phyloP scores from a whole-genome alignment of 257 asterid genomes.

The Nicotiana knightiana region DNA sequence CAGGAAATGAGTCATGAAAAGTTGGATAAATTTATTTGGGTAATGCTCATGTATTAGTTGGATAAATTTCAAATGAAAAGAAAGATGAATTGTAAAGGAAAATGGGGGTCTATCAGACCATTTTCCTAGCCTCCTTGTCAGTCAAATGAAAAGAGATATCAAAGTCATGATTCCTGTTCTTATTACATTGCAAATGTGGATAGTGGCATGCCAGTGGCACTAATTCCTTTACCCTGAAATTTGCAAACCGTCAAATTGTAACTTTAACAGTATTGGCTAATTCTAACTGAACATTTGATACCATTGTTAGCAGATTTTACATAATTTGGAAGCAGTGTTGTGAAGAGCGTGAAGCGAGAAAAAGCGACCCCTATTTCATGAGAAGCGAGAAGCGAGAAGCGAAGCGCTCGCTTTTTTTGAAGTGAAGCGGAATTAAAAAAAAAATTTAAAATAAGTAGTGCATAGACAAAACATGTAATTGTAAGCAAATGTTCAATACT shows the following conservation, averaged over 20 bases:
- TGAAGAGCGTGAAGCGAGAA: no score
- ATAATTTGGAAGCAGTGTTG: background rate
- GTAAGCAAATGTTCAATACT: no score
- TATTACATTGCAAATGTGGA: background rate
- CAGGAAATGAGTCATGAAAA: background rate
- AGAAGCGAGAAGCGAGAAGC: no score
- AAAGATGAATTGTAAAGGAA: background rate
- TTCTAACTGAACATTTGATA: background rate
- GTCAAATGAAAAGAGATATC: background rate
- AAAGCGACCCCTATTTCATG: no score
- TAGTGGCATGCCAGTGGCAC: background rate
- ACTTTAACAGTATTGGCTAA: background rate
- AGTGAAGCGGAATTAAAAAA: no score
- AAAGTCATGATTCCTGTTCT: background rate
- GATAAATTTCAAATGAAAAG: background rate
- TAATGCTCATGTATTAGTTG: background rate
- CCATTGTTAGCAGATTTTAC: background rate
- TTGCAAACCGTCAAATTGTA: background rate
- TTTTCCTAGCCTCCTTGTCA: background rate
- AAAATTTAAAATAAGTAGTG: no score
- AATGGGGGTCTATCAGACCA: background rate
- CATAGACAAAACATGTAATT: no score
- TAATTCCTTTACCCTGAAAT: background rate
- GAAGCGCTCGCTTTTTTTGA: no score
- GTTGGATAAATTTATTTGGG: background rate